A percentile compares a stretch with the other conserved stretches of the same genome.
Conservation (phyloP, 148 eudicot species). For the Agrostemma githago region DNA sequence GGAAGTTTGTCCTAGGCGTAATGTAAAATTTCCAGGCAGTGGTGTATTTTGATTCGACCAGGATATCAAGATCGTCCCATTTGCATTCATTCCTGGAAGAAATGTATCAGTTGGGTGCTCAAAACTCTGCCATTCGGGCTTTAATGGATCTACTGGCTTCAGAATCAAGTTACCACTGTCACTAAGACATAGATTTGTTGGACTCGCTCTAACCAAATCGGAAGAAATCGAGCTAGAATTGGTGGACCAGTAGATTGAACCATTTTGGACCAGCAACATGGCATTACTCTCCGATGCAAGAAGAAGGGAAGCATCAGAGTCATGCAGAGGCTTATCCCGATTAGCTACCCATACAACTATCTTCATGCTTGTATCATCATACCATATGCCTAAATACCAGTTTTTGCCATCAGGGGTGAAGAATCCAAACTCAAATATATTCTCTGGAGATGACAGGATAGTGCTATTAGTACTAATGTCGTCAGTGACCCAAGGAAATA, state of each 20-base stretch:
- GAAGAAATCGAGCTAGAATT: not conserved
- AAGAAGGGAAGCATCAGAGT: constrained; percentile 13
- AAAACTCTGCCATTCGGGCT: constrained; percentile 32
- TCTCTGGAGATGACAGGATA: constrained; percentile 26
- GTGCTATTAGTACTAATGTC: not conserved
- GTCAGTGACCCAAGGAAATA: constrained; percentile 4
- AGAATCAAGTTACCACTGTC: constrained; percentile 33
- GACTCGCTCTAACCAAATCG: not conserved
- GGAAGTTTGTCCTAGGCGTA: constrained; percentile 4
- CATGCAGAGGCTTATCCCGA: constrained; percentile 23
- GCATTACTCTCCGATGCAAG: constrained; percentile 24
- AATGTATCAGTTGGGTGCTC: constrained; percentile 35
- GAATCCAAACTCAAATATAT: constrained; percentile 36
- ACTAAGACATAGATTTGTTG: constrained; percentile 12
- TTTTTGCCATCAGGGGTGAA: constrained; percentile 20
- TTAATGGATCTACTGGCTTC: not conserved
- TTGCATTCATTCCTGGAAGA: constrained; percentile 33
- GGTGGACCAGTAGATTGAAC: constrained; percentile 4
- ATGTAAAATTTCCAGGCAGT: constrained; percentile 14
- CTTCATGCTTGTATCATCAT: constrained; percentile 11
- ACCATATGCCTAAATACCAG: constrained; percentile 45
- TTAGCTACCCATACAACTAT: constrained; percentile 51
- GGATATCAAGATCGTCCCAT: constrained; percentile 16
- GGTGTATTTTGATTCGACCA: constrained; percentile 31
- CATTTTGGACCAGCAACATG: constrained; percentile 7